These are phyloP conservation scores for Lavandula angustifolia DNA, from an alignment of 257 asterid genomes.

Conservation along the genomic window DNA sequence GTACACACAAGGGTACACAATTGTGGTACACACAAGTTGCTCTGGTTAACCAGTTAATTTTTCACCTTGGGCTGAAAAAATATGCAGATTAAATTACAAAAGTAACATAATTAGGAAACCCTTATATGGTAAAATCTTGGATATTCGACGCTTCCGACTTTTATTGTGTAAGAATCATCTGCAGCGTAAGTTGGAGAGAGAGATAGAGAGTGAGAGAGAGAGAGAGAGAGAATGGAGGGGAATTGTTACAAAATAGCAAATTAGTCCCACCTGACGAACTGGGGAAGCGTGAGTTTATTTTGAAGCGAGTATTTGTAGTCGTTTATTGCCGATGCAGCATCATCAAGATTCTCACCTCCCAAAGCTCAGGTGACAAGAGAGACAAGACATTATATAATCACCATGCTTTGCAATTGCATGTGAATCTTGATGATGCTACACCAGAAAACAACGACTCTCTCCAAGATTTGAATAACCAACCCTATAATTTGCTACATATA, in stretches of 20 bases:
- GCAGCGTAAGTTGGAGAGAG: constrained; percentile 20
- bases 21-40: too few relatives aligned
- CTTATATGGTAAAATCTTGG: too few relatives aligned
- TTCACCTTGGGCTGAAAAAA: too few relatives aligned
- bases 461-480: background rate
- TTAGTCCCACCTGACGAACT: constrained; percentile 27
- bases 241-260: constrained; percentile 10
- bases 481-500: background rate
- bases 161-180: constrained; percentile 5
- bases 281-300: constrained; percentile 18
- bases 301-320: constrained; percentile 21
- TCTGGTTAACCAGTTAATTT: too few relatives aligned
- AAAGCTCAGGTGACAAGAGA: constrained; percentile 14
- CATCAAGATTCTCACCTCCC: constrained; percentile 42
- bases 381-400: background rate
- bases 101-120: too few relatives aligned
- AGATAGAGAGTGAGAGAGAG: background rate
- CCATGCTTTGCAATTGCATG: constrained; percentile 32
- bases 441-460: constrained; percentile 42
- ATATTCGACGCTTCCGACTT: too few relatives aligned
- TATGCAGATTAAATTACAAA: too few relatives aligned
- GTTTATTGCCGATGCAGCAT: constrained; percentile 26
- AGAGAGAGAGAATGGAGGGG: too few relatives aligned
- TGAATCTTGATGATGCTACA: constrained; percentile 56
- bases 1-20: too few relatives aligned